Percentiles rank a stretch among this genome's conserved stretches.
Conservation (phyloP, 805 yeast genomes). For the Ogataea siamensis region DNA sequence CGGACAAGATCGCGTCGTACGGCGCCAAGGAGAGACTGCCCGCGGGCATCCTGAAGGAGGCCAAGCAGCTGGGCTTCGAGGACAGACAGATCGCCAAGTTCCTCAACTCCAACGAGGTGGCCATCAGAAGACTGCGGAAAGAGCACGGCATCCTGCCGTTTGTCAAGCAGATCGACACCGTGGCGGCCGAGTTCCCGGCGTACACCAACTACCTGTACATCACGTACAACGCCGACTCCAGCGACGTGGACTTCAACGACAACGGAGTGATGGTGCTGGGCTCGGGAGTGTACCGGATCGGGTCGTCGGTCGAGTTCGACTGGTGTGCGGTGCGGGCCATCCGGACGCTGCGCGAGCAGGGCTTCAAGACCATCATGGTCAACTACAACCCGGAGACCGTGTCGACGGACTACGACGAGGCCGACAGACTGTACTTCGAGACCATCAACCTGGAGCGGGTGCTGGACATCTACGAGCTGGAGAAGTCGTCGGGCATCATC, state of each 20-base stretch:
- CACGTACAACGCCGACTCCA: conserved; percentile 88
- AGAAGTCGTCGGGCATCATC: conserved; percentile 86
- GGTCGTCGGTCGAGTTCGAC: conserved; percentile 97
- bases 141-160: conserved; percentile 86
- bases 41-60: conserved; percentile 62
- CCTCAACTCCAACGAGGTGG: conserved; percentile 85
- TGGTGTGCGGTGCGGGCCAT: conserved; percentile 99
- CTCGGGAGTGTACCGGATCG: conserved; percentile 98
- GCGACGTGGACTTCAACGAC: conserved; percentile 86
- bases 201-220: conserved; percentile 89
- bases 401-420: conserved; percentile 98
- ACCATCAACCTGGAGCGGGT: conserved; percentile 92
- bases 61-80: conserved; percentile 95
- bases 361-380: conserved; percentile 90
- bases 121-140: conserved; percentile 83
- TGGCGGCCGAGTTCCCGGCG: conserved; percentile 99
- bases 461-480: conserved; percentile 90
- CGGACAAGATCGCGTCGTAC: conserved; percentile 55
- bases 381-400: conserved; percentile 99
- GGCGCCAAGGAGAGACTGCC: conserved; percentile 65
- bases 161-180: conserved; percentile 96
- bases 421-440: conserved; percentile 94
- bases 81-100: conserved; percentile 94
- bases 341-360: conserved; percentile 84
- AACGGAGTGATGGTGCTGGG: conserved; percentile 95